Evolutionary conservation across 2,329 filamentous ascomycete genomes (phyloP), one percentile per base, ranked within the genome.

Genomic region (Diaporthe longicolla): DNA sequence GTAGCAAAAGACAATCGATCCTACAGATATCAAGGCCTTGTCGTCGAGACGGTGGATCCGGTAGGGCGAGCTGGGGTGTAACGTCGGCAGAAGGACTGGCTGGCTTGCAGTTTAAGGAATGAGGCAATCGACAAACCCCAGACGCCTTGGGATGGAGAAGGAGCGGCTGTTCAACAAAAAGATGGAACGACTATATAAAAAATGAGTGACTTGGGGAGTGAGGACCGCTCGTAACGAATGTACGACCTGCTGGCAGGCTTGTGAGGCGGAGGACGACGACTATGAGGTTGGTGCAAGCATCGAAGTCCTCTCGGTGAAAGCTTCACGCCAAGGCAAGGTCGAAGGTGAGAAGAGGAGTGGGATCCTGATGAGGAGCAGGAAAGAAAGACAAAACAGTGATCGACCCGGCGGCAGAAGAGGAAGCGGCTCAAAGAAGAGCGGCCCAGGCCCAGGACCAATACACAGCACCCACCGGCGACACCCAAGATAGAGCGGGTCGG

Each of bases 181-280:
- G 24, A 63, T 57, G 72, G 58, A 74, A 76, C 71, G 52, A 75
- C 57, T 61, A 32, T 63, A 50, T 65, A 57, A 63, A 83, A 83
- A 83, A 82, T 76, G 82, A 83, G 77, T 75, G 81, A 81, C 80
- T 81, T 75, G 72, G 74, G 75, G 70, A 71, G 13, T 63, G 48
- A 71, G 70, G 50, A n/a, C 58, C 45, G 76, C 79, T 80, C 77
- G 77, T 85, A 89, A 89, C 79, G 88, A 90, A 84, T 86, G 89
- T 84, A 86, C 84, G 83, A 87, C 88, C 89, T 83, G 87, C 87
- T 87, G 85, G 86, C 87, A 88, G 87, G 87, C 87, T 83, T 80
- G 76, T 71, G 69, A 75, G 77, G 63, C 76, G 70, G 69, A 72
- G 68, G 68, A 74, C 73, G 59, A 73, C 63, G 50, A 70, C 58